Percentiles rank a stretch among this genome's conserved stretches.
Evolutionary conservation across 441 rosid genomes (phyloP).

Genomic region (Heliophila coronopifolia): DNA sequence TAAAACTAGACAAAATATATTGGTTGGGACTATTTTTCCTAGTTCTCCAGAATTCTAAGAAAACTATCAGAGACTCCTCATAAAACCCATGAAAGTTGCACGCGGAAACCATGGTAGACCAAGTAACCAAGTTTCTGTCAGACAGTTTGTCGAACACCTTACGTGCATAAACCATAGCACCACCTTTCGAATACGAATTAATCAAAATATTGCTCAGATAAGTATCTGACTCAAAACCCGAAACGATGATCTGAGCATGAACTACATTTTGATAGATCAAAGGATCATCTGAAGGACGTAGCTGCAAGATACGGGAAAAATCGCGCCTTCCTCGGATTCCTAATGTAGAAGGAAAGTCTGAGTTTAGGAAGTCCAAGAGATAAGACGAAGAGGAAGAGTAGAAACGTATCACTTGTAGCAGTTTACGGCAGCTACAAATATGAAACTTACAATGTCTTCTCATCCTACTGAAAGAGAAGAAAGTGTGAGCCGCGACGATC

Average conservation of each 20-base stretch:
- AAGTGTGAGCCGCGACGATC: not conserved
- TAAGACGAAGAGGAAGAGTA: conserved; percentile 10
- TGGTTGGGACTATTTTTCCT: conserved; percentile 38
- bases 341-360: conserved; percentile 17
- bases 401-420: conserved; percentile 9
- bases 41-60: conserved; percentile 38
- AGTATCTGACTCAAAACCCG: conserved; percentile 32
- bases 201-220: conserved; percentile 42
- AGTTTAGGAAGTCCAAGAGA: conserved; percentile 14
- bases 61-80: conserved; percentile 39
- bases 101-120: conserved; percentile 71
- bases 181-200: conserved; percentile 27
- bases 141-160: conserved; percentile 51
- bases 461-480: conserved; percentile 9
- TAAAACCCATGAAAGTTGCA: conserved; percentile 38
- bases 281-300: conserved; percentile 17
- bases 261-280: conserved; percentile 21
- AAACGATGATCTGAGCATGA: conserved; percentile 39
- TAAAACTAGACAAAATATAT: conserved; percentile 50
- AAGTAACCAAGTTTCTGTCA: conserved; percentile 50
- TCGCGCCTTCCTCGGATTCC: conserved; percentile 25
- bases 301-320: conserved; percentile 38
- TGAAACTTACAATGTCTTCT: no score
- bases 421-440: conserved; percentile 22
- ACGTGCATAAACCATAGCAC: conserved; percentile 30